These are phyloP conservation scores for Aspergillus hancockii DNA, from an alignment of 495 filamentous ascomycete genomes.

Conservation along the genomic window DNA sequence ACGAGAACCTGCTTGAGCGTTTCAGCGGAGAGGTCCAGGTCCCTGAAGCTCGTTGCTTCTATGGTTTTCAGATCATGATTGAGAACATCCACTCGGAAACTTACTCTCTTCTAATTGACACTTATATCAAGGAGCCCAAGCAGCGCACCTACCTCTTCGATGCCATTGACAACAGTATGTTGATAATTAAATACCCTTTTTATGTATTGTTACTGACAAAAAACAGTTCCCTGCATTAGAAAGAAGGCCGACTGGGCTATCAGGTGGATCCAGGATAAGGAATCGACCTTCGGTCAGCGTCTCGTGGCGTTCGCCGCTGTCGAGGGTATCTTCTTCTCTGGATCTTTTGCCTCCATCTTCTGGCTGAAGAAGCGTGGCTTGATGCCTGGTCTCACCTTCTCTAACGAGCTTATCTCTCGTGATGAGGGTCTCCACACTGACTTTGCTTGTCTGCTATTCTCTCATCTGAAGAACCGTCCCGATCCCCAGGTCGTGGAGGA, in stretches of 20 bases:
- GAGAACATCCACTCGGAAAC: conserved; percentile 99
- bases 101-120: conserved; percentile 98
- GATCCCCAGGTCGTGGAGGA: conserved; percentile 74
- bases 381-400: conserved; percentile 98
- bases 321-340: conserved; percentile 99
- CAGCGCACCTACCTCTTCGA: conserved; percentile 96
- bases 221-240: conserved; percentile 82
- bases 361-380: conserved; percentile 99
- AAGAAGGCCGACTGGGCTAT: conserved; percentile 99
- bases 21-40: conserved; percentile 97
- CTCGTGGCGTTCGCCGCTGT: conserved; percentile 97
- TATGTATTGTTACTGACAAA: conserved; percentile 28
- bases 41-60: conserved; percentile 98
- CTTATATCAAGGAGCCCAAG: conserved; percentile 98
- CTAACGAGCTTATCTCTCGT: conserved; percentile 98
- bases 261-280: conserved; percentile 87
- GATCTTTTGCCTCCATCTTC: conserved; percentile 99
- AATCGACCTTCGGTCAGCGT: conserved; percentile 92
- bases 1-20: conserved; percentile 97
- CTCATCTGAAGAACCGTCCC: conserved; percentile 89
- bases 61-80: conserved; percentile 99
- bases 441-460: conserved; percentile 96
- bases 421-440: conserved; percentile 99
- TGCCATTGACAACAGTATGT: conserved; percentile 92
- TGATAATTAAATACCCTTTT: background rate